These are phyloP conservation scores for Brassica balearica DNA, from an alignment of 441 rosid species.

Conservation along the genomic window DNA sequence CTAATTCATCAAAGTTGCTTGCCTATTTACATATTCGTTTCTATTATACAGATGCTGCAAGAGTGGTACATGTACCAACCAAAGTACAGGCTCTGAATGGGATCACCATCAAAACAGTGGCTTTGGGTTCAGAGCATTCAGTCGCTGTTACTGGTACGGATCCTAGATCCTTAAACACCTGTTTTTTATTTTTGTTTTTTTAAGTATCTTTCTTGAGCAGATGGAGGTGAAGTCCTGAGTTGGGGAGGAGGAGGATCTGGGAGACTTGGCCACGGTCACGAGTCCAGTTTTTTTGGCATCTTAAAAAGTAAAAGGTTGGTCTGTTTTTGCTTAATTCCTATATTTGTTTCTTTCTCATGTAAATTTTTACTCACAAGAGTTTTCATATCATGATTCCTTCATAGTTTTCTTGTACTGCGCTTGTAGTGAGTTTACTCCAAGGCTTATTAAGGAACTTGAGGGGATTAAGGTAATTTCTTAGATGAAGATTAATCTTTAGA, in stretches of 20 bases:
- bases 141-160: conserved; percentile 84
- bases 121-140: conserved; percentile 93
- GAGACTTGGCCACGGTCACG: conserved; percentile 90
- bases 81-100: conserved; percentile 81
- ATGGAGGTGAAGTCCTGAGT: conserved; percentile 80
- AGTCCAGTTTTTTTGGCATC: conserved; percentile 73
- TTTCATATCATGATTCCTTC: conserved; percentile 15
- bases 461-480: conserved; percentile 68
- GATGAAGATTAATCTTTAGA: conserved; percentile 28
- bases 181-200: no score
- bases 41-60: conserved; percentile 56
- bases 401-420: conserved; percentile 28
- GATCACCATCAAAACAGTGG: conserved; percentile 62
- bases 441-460: conserved; percentile 86
- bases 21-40: conserved; percentile 28
- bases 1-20: conserved; percentile 13
- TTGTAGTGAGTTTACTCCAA: conserved; percentile 91
- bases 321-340: conserved; percentile 10
- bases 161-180: conserved; percentile 31
- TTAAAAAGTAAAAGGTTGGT: conserved; percentile 69
- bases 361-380: conserved; percentile 1
- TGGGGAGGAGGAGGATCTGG: conserved; percentile 95
- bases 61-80: conserved; percentile 63
- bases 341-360: conserved; percentile 14
- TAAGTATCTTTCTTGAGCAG: conserved; percentile 48